Base-by-base conservation (phyloP, 768 basidiomycete genomes). In the Pisolithus albus region DNA sequence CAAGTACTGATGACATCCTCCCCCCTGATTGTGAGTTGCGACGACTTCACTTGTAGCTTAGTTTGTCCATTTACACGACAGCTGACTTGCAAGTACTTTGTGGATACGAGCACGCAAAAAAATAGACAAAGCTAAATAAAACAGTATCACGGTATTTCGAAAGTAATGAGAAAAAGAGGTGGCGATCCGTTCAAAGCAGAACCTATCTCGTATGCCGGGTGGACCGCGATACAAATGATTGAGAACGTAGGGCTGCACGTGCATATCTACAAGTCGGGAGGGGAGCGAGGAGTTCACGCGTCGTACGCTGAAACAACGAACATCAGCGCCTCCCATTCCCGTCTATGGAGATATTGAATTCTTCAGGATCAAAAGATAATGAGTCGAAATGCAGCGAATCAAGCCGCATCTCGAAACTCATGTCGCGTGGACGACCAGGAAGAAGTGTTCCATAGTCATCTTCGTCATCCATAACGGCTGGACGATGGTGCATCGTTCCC, bases 341-440 rank as follows among this genome's bases (percentile, higher is more conserved):
- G 37, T 64, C 58, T 66, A 55, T 57, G 39, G 56, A 48, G 28
- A 68, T 36, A 49, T 64, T 54, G 62, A 85, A 83, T 38, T 71
- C 73, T 56, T 82, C 78, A 23, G 75, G 73, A 61, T 88, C 83
- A 50, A 88, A 84, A 49, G 82, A 84, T 42, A 88, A 57, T 1
- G 77, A 72, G 56, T 88, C 86, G 61, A 88, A 88, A 61, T 85
- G 83, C 49, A 88, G 70, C 30, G 86, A 86, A 60, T 86, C 82
- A 13, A 88, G 78, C 36, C 68, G 72, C 83, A 85, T 81, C 70
- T 88, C 82, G 46, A 82, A 67, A 54, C 75, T 77, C 55, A 68
- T 54, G 47, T 83, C 77, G 32, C 60, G 65, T 36, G 63, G 60
- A 37, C 47, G 65, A 46, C 37, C 46, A 16, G 50, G 46, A 9